These are phyloP conservation scores for Calcarisporium arbuscula DNA, from an alignment of 2,329 filamentous ascomycete genomes.

Conservation along the genomic window DNA sequence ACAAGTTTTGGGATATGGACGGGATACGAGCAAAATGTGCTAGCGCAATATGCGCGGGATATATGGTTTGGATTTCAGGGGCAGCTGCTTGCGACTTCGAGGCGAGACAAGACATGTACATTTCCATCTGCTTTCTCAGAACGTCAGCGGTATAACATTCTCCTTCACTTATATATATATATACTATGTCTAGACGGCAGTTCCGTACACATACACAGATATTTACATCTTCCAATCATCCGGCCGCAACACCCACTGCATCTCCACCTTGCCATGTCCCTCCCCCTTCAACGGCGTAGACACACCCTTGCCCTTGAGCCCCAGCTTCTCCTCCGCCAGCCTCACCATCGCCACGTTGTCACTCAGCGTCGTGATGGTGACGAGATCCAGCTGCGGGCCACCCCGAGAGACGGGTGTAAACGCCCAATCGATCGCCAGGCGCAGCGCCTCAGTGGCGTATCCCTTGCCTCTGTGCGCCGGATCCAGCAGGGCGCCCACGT, in stretches of 20 bases:
- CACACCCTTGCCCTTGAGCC: conserved; percentile 13
- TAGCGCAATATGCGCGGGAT: too few relatives aligned
- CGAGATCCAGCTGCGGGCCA: conserved; percentile 20
- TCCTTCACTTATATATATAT: too few relatives aligned
- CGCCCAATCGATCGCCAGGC: conserved; percentile 19
- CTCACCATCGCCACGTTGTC: conserved; percentile 18
- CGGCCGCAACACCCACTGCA: conserved; percentile 18
- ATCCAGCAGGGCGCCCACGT: conserved; percentile 21
- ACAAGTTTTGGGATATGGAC: too few relatives aligned
- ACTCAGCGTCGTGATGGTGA: conserved; percentile 18
- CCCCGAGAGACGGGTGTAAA: conserved; percentile 15
- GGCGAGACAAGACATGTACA: too few relatives aligned
- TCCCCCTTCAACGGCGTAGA: conserved; percentile 10
- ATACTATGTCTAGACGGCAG: too few relatives aligned
- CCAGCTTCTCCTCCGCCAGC: conserved; percentile 17
- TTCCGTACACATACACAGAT: too few relatives aligned
- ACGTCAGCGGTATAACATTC: too few relatives aligned
- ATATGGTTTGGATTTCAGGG: too few relatives aligned
- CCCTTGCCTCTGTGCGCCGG: conserved; percentile 15
- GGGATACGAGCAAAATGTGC: too few relatives aligned
- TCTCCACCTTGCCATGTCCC: conserved; percentile 13
- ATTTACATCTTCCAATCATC: conserved; percentile 13
- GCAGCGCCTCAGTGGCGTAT: conserved; percentile 19
- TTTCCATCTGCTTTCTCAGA: too few relatives aligned
- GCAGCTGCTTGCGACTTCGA: too few relatives aligned